These are phyloP conservation scores for Trichoderma breve DNA, from an alignment of 2,329 filamentous ascomycete species.

Conservation along the genomic window DNA sequence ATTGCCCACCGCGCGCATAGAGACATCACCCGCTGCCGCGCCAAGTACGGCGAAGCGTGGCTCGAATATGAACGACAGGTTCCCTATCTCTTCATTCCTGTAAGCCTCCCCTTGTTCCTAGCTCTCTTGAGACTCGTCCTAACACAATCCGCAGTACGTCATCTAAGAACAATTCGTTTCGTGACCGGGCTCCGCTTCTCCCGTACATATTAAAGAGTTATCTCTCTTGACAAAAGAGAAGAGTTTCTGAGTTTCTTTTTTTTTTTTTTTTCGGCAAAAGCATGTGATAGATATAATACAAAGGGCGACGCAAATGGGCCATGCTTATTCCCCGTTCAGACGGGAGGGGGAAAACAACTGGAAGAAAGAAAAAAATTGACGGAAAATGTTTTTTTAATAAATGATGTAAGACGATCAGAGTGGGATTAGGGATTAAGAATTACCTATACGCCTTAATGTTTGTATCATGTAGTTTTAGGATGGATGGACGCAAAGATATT, in stretches of 20 bases:
- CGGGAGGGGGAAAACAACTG: not conserved
- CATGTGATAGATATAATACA: not conserved
- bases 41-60: conserved; percentile 82
- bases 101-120: conserved; percentile 29
- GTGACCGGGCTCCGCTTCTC: conserved; percentile 13
- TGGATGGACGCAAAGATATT: not conserved
- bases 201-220: conserved; percentile 18
- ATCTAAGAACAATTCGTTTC: conserved; percentile 32
- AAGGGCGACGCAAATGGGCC: not conserved
- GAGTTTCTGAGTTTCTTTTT: not conserved
- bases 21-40: conserved; percentile 74
- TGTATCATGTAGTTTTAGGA: not conserved
- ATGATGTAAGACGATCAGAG: not conserved
- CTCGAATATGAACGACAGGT: conserved; percentile 73
- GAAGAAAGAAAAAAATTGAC: not conserved
- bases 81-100: conserved; percentile 81
- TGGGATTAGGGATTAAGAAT: not conserved
- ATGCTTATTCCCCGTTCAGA: not conserved
- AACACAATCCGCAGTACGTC: conserved; percentile 37
- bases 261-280: not conserved
- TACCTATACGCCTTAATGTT: not conserved
- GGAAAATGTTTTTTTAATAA: not conserved
- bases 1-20: conserved; percentile 75
- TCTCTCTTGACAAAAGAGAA: not conserved
- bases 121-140: conserved; percentile 16